Evolutionary conservation across 1,284 basidiomycete species (phyloP).

Genomic region (Rhodotorula glutinis): DNA sequence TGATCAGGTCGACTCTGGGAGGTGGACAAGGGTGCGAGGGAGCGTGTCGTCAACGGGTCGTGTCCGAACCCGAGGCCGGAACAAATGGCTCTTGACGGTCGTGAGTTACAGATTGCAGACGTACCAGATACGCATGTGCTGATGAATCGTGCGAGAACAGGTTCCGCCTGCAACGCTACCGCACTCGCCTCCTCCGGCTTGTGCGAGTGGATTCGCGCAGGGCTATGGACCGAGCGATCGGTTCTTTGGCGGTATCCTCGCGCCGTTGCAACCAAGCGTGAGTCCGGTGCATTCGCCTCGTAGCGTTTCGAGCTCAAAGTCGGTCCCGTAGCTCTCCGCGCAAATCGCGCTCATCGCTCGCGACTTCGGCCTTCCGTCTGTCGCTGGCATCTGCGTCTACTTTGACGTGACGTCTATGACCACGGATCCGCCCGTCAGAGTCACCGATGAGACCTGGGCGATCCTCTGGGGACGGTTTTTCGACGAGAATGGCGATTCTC

Average conservation of each 20-base stretch:
- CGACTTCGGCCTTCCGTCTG: constrained; percentile 35
- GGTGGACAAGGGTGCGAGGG: no score
- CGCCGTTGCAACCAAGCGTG: constrained; percentile 36
- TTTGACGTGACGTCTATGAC: constrained; percentile 10
- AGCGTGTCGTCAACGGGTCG: no score
- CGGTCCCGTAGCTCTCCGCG: constrained; percentile 26
- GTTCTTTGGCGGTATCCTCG: constrained; percentile 26
- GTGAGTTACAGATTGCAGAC: not conserved
- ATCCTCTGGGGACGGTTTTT: constrained; percentile 15
- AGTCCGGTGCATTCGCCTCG: no score
- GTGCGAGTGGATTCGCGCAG: constrained; percentile 21
- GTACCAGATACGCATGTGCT: no score
- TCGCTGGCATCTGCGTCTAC: constrained; percentile 36
- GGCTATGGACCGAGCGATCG: constrained; percentile 36
- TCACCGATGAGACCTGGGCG: constrained; percentile 19
- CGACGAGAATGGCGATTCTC: not conserved
- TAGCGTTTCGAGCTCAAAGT: no score
- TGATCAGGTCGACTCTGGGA: not conserved
- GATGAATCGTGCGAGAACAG: not conserved
- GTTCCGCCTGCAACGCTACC: constrained; percentile 31
- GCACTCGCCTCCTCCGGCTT: constrained; percentile 35
- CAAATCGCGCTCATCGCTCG: constrained; percentile 39
- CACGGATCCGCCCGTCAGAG: constrained; percentile 13
- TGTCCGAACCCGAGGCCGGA: no score
- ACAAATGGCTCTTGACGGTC: constrained; percentile 24